Conservation (phyloP, 768 basidiomycete species). For the Termitomyces titanicus region DNA sequence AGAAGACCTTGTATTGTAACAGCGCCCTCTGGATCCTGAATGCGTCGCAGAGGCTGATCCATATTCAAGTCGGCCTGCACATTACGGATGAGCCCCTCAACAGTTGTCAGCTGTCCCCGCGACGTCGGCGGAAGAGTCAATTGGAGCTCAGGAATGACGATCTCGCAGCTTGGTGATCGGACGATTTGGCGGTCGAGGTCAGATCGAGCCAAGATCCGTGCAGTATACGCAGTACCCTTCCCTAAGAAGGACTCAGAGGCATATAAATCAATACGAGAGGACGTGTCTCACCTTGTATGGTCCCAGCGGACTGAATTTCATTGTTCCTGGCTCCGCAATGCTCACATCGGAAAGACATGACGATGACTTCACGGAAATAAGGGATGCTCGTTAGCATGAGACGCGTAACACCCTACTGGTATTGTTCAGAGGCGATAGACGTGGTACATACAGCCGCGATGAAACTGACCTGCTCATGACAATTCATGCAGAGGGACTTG, state of each 20-base stretch:
- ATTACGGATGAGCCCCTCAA: constrained; percentile 88
- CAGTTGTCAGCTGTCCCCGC: constrained; percentile 92
- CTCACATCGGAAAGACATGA: constrained; percentile 96
- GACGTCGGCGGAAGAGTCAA: constrained; percentile 83
- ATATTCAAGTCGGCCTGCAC: constrained; percentile 73
- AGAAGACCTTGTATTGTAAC: constrained; percentile 74
- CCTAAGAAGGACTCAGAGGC: constrained; percentile 38
- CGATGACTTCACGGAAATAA: constrained; percentile 90
- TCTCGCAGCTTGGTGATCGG: constrained; percentile 78
- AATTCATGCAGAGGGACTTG: constrained; percentile 93
- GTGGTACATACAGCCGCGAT: neutral
- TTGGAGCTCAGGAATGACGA: constrained; percentile 83
- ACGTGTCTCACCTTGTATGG: constrained; percentile 65
- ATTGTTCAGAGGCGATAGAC: constrained; percentile 16
- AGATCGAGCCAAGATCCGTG: constrained; percentile 62
- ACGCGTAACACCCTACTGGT: constrained; percentile 76
- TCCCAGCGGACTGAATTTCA: constrained; percentile 88
- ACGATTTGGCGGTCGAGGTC: constrained; percentile 95
- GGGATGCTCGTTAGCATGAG: constrained; percentile 92
- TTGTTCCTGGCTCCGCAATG: constrained; percentile 89
- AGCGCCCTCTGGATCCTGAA: constrained; percentile 71
- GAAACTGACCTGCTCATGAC: constrained; percentile 75
- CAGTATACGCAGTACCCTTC: constrained; percentile 81
- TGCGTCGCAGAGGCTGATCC: constrained; percentile 80
- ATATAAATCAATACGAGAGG: neutral